Base-by-base conservation (phyloP, 2,329 filamentous ascomycete species). In the Hypoxylon sp. region DNA sequence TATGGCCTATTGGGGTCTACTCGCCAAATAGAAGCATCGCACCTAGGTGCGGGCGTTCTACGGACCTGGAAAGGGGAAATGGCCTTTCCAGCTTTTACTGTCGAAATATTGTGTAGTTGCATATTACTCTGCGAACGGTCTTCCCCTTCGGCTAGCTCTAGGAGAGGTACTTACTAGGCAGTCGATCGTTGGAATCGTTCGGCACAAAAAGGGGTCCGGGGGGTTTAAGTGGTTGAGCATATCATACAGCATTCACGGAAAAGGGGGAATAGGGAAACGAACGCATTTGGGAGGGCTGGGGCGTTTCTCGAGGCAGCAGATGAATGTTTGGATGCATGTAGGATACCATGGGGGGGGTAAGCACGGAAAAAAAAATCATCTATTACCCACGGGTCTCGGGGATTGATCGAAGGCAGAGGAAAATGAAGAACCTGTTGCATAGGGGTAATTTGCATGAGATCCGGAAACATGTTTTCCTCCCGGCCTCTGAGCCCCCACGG, bases 1-100 rank as follows among this genome's bases (percentile, higher is more conserved):
- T 52, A 55, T 61, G 58, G 62, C 44, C 60, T 55, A 60, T 56
- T 52, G 68, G 37, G 54, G 58, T 63, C 66, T 62, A 67, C 44
- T 59, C 66, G 68, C 65, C 52, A 70, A 70, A 54, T 68, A 52
- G n/a, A 65, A 50, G 66, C 70, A 68, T 70, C 68, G 32, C 52
- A 63, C 48, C 57, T n/a, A 72, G 59, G 70, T 71, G 69, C 67
- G 30, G 65, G 69, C 68, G 66, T 68, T 66, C 24, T 60, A 54
- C 55, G 34, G 62, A 41, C 39, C 53, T 64, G 55, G 55, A 59
- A 54, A 57, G 22, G 63, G 63, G 54, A 55, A 55, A 68, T 56
- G 59, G 62, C 62, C 53, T 59, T 54, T 46, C 55, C 15, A 39
- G 47, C 50, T 68, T 69, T 51, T 68, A 68, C 51, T 62, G 59